Percentiles rank a stretch among this genome's conserved stretches.
Evolutionary conservation across 2,329 filamentous ascomycete genomes (phyloP).

Genomic region (Cyclaneusma minus): DNA sequence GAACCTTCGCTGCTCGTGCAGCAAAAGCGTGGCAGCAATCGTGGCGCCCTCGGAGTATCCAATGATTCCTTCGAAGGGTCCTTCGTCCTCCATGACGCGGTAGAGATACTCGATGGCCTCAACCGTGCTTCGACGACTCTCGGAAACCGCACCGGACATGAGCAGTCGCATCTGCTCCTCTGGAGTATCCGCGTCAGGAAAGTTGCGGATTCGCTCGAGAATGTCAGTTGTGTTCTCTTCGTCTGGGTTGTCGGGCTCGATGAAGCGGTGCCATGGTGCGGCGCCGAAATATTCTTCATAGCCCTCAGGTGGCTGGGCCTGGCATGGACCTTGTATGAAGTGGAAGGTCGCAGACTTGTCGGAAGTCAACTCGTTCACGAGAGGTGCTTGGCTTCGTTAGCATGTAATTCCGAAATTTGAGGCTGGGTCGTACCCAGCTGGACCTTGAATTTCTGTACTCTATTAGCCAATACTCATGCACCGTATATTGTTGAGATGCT

Average conservation of each 20-base stretch:
- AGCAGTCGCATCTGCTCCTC: conserved; percentile 15
- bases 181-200: conserved; percentile 12
- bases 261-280: conserved; percentile 38
- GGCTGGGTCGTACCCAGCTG: conserved; percentile 26
- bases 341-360: conserved; percentile 31
- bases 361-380: conserved; percentile 29
- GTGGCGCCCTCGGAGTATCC: conserved; percentile 47
- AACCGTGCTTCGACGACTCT: conserved; percentile 11
- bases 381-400: conserved; percentile 22
- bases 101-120: conserved; percentile 20
- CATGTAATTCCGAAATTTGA: conserved; percentile 3
- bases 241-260: conserved; percentile 28
- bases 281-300: conserved; percentile 42
- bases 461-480: conserved; percentile 7
- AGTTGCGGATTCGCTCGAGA: conserved; percentile 15
- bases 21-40: conserved; percentile 34
- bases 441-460: conserved; percentile 36
- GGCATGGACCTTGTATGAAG: conserved; percentile 34
- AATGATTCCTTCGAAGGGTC: conserved; percentile 36
- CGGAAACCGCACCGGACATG: conserved; percentile 8
- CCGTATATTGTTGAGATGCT: conserved; percentile 4
- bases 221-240: conserved; percentile 12
- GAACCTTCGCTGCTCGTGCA: conserved; percentile 30
- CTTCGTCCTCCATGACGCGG: conserved; percentile 28
- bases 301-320: conserved; percentile 32